A percentile compares a stretch with the other conserved stretches of the same genome.
Evolutionary conservation across 352 stramenopile species (phyloP).

Genomic region (Phytophthora uliginosa): DNA sequence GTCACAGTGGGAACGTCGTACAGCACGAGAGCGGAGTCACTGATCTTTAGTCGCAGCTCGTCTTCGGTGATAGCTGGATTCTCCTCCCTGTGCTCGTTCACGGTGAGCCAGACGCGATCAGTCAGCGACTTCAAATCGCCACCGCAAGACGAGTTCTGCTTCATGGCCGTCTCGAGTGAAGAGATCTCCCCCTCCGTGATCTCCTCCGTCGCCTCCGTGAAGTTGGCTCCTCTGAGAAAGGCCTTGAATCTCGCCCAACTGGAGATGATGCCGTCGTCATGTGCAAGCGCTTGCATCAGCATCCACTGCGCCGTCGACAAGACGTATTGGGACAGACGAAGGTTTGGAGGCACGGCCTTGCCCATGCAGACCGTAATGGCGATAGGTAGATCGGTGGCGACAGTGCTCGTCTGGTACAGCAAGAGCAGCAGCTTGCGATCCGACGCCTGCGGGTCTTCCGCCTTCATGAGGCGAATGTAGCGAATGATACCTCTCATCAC

Average conservation of each 20-base stretch:
- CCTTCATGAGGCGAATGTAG: slow-evolving; percentile 41
- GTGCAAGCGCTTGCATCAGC: slow-evolving; percentile 27
- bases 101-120: slow-evolving; percentile 30
- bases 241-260: slow-evolving; percentile 29
- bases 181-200: slow-evolving; percentile 38
- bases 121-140: slow-evolving; percentile 40
- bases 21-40: slow-evolving; percentile 46
- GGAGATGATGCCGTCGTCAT: slow-evolving; percentile 36
- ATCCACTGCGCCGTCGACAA: slow-evolving; percentile 34
- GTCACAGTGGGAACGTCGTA: slow-evolving; percentile 47
- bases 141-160: slow-evolving; percentile 41
- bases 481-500: slow-evolving; percentile 36
- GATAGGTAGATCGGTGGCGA: slow-evolving; percentile 41
- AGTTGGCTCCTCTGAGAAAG: slow-evolving; percentile 38
- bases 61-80: slow-evolving; percentile 38
- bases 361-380: slow-evolving; percentile 39
- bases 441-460: slow-evolving; percentile 32
- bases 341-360: slow-evolving; percentile 26
- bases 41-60: slow-evolving; percentile 45
- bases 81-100: slow-evolving; percentile 32
- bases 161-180: slow-evolving; percentile 40
- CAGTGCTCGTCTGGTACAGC: slow-evolving; percentile 38
- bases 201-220: slow-evolving; percentile 30
- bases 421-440: slow-evolving; percentile 29
- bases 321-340: slow-evolving; percentile 29